phyloP scores from a whole-genome alignment of 306 rosid species.

The Fagus crenata region DNA sequence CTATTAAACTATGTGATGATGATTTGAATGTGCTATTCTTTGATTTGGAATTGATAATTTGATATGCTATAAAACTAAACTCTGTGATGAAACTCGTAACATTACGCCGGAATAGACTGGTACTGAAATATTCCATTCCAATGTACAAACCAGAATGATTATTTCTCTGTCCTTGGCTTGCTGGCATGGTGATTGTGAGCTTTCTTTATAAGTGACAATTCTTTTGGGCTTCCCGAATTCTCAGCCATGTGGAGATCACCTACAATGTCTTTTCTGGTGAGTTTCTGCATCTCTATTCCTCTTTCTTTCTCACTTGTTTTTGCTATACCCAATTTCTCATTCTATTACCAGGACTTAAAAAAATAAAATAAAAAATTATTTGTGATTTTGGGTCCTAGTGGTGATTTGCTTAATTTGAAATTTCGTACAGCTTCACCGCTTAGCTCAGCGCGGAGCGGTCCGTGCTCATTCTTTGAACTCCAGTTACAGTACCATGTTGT shows the following conservation, averaged over 20 bases:
- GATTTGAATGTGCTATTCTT: too few relatives aligned
- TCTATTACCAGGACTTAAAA: neutral
- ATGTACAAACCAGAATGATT: too few relatives aligned
- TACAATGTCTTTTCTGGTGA: constrained; percentile 27
- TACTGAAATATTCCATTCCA: too few relatives aligned
- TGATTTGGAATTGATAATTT: too few relatives aligned
- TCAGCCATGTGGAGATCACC: constrained; percentile 22
- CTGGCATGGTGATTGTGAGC: neutral
- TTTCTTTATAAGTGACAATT: neutral
- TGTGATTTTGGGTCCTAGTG: neutral
- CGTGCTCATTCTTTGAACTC: constrained; percentile 24
- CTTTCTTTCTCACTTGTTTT: neutral
- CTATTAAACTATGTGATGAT: too few relatives aligned
- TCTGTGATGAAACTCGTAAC: too few relatives aligned
- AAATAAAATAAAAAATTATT: too few relatives aligned
- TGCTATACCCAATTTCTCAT: too few relatives aligned
- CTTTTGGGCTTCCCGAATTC: neutral
- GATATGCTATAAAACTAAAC: too few relatives aligned
- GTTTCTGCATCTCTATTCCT: neutral
- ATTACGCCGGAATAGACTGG: too few relatives aligned
- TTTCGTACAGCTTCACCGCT: constrained; percentile 26
- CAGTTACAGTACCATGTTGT: constrained; percentile 13
- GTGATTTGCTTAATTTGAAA: neutral
- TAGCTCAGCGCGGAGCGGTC: constrained; percentile 26
- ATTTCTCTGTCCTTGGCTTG: neutral